A percentile compares a stretch with the other conserved stretches of the same genome.
These are phyloP conservation scores for Globisporangium orthogonon DNA, from an alignment of 352 stramenopile genomes.

Conservation along the genomic window DNA sequence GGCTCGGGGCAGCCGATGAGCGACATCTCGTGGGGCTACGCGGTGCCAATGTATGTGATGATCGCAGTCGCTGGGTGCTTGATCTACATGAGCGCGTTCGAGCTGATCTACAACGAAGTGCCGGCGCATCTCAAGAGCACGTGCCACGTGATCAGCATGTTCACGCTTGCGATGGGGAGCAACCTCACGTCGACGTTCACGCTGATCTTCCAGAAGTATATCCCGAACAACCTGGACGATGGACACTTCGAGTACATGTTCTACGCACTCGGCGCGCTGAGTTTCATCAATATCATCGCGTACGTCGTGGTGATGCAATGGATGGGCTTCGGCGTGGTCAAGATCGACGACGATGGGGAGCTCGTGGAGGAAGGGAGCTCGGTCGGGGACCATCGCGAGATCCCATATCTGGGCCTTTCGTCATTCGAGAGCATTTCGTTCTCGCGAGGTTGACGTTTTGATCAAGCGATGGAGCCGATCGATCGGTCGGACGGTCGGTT, in stretches of 20 bases:
- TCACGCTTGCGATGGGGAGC: slow-evolving; percentile 85
- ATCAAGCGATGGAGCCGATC: too few relatives aligned
- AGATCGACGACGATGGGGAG: slow-evolving; percentile 63
- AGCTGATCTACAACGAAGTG: slow-evolving; percentile 86
- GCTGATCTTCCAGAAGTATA: slow-evolving; percentile 73
- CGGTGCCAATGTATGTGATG: slow-evolving; percentile 78
- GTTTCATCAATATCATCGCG: slow-evolving; percentile 60
- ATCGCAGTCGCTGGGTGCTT: slow-evolving; percentile 77
- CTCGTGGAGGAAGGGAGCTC: slow-evolving; percentile 11
- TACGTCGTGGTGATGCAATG: slow-evolving; percentile 80
- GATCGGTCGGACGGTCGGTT: too few relatives aligned
- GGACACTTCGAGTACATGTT: slow-evolving; percentile 90
- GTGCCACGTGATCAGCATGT: slow-evolving; percentile 84
- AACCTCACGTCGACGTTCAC: slow-evolving; percentile 88
- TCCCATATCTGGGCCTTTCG: slow-evolving; percentile 16
- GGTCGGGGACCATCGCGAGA: not conserved
- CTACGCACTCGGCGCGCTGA: slow-evolving; percentile 72
- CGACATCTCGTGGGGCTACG: slow-evolving; percentile 74
- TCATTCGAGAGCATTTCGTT: slow-evolving; percentile 76
- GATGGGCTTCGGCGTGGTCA: slow-evolving; percentile 86
- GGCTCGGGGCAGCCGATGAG: slow-evolving; percentile 74
- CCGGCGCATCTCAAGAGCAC: slow-evolving; percentile 85
- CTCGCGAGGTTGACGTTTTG: slow-evolving; percentile 5
- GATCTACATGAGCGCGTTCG: slow-evolving; percentile 86
- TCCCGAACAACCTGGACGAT: slow-evolving; percentile 64